These are phyloP conservation scores for Microsporum ferrugineum DNA, from an alignment of 2,329 filamentous ascomycete genomes.

Conservation along the genomic window DNA sequence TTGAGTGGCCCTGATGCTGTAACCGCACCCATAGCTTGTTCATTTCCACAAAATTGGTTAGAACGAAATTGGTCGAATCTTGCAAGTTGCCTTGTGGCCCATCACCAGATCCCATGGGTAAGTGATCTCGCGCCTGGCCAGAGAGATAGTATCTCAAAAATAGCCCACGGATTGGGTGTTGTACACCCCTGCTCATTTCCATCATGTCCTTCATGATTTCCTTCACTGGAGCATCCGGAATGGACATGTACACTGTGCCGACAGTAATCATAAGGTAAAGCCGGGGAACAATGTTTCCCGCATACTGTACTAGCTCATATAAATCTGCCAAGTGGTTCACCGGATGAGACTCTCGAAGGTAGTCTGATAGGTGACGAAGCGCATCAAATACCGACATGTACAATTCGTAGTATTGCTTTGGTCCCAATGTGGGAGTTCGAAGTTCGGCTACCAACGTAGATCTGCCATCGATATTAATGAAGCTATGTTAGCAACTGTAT, in stretches of 20 bases:
- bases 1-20: constrained; percentile 93
- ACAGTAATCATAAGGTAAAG: constrained; percentile 99
- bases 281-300: constrained; percentile 91
- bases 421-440: constrained; percentile 90
- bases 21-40: constrained; percentile 98
- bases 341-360: constrained; percentile 92
- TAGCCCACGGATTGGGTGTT: constrained; percentile 88
- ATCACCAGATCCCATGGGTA: constrained; percentile 71
- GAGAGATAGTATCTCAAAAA: constrained; percentile 95
- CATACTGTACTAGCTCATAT: constrained; percentile 96
- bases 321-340: constrained; percentile 96
- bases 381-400: constrained; percentile 99
- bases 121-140: constrained; percentile 79
- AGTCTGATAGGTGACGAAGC: constrained; percentile 86
- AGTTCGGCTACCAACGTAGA: constrained; percentile 97
- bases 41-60: constrained; percentile 99
- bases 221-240: constrained; percentile 95
- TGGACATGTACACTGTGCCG: constrained; percentile 96
- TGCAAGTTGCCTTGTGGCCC: constrained; percentile 91
- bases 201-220: constrained; percentile 99
- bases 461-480: constrained; percentile 38
- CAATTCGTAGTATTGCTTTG: constrained; percentile 98
- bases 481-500: background rate
- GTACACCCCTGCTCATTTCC: constrained; percentile 98
- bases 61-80: constrained; percentile 93